Percentiles rank a stretch among this genome's conserved stretches.
Conservation (phyloP, 306 rosid genomes). For the Hippophae gyantsensis region DNA sequence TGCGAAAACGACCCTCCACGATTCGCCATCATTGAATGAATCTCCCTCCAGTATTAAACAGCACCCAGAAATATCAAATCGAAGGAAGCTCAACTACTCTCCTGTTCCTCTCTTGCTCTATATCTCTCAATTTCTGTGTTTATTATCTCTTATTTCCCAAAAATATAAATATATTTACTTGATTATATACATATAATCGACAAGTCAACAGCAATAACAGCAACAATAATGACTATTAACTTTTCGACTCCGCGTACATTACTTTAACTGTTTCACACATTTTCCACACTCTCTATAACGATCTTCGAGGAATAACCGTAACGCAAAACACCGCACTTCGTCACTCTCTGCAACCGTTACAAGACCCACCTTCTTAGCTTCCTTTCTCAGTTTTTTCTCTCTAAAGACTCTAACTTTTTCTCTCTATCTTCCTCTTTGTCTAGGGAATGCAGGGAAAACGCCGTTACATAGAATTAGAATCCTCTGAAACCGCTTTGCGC, state of each 20-base stretch:
- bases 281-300: slow-evolving; percentile 10
- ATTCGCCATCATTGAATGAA: slow-evolving; percentile 48
- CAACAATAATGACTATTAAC: slow-evolving; percentile 15
- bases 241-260: slow-evolving; percentile 13
- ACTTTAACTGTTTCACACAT: neutral
- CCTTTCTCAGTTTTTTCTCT: too few relatives aligned
- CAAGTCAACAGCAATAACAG: too few relatives aligned
- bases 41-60: slow-evolving; percentile 5
- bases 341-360: slow-evolving; percentile 25
- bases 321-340: slow-evolving; percentile 16
- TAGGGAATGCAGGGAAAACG: slow-evolving; percentile 31
- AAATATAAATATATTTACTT: neutral
- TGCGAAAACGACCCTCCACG: slow-evolving; percentile 41
- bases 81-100: neutral
- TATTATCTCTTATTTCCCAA: slow-evolving; percentile 3
- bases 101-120: neutral
- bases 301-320: slow-evolving; percentile 20
- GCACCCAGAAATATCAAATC: neutral
- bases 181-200: too few relatives aligned
- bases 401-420: slow-evolving; percentile 2
- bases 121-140: neutral
- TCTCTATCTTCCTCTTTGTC: slow-evolving; percentile 8
- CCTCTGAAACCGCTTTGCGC: slow-evolving; percentile 33
- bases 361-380: slow-evolving; percentile 15
- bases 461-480: slow-evolving; percentile 29